phyloP scores from a whole-genome alignment of 2,329 filamentous ascomycete genomes.

The Taxawa tesnikishii region DNA sequence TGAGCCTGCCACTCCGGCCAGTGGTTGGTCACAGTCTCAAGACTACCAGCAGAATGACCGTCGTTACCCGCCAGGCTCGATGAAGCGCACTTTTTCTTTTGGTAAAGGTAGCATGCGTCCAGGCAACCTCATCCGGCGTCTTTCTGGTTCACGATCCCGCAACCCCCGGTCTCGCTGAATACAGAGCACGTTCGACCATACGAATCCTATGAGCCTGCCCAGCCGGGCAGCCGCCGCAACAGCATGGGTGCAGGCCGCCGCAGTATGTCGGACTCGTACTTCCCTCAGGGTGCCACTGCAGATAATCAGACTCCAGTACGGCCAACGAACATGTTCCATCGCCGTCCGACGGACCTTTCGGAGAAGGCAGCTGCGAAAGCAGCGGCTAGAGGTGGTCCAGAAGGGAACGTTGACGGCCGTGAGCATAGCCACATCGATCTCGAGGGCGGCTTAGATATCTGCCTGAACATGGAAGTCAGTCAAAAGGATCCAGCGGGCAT shows the following conservation, averaged over 20 bases:
- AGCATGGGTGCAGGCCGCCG: background rate
- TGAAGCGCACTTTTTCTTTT: conserved; percentile 20
- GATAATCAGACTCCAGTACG: conserved; percentile 11
- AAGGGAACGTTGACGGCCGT: conserved; percentile 40
- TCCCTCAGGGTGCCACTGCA: conserved; percentile 3
- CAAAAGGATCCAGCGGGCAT: conserved; percentile 75
- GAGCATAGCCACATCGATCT: conserved; percentile 55
- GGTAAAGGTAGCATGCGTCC: conserved; percentile 21
- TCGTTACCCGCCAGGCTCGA: conserved; percentile 17
- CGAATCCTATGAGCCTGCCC: background rate
- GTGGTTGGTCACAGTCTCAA: background rate
- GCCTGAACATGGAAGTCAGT: conserved; percentile 79
- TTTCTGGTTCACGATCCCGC: conserved; percentile 20
- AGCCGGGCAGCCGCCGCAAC: background rate
- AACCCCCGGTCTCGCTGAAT: conserved; percentile 7
- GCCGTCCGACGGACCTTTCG: conserved; percentile 29
- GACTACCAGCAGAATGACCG: conserved; percentile 5
- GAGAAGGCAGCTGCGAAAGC: conserved; percentile 25
- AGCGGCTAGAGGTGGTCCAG: conserved; percentile 37
- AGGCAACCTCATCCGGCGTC: conserved; percentile 28
- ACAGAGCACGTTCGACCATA: conserved; percentile 8
- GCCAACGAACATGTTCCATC: conserved; percentile 26
- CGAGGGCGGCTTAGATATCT: conserved; percentile 74
- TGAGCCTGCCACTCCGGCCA: conserved; percentile 3
- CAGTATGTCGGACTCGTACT: conserved; percentile 4